Conservation (phyloP, 192 early-diverging fungal species). For the Gonapodya prolifera region DNA sequence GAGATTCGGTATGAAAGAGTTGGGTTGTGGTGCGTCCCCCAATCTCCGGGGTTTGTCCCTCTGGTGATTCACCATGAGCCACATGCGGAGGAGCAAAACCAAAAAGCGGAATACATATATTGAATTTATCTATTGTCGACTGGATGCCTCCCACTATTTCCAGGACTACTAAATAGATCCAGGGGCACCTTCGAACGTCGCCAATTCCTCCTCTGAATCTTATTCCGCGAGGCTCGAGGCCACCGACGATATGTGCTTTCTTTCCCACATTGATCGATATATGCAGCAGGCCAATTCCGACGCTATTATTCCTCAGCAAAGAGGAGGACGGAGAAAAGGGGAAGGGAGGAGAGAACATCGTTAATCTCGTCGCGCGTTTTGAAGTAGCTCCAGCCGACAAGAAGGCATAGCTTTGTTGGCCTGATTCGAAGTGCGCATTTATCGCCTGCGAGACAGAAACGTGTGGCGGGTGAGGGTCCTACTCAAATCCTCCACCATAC, state of each 20-base stretch:
- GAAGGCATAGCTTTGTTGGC: slow-evolving; percentile 34
- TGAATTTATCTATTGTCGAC: too few species aligned
- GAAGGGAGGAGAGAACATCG: slow-evolving; percentile 22
- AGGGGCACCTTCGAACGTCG: slow-evolving; percentile 22
- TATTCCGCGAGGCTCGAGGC: slow-evolving; percentile 24
- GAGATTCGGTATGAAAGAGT: too few species aligned
- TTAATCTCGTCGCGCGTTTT: slow-evolving; percentile 57
- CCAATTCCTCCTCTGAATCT: slow-evolving; percentile 35
- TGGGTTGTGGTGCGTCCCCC: too few species aligned
- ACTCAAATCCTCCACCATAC: too few species aligned
- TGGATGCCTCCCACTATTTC: too few species aligned
- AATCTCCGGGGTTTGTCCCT: too few species aligned
- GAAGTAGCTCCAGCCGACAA: slow-evolving; percentile 63
- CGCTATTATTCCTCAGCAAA: slow-evolving; percentile 16
- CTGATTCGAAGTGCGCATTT: slow-evolving; percentile 31
- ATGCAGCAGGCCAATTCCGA: slow-evolving; percentile 40
- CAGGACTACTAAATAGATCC: slow-evolving; percentile 14
- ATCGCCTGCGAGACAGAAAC: slow-evolving; percentile 59
- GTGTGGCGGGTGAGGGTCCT: slow-evolving; percentile 53
- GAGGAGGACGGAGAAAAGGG: too few species aligned
- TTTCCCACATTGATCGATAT: slow-evolving; percentile 58
- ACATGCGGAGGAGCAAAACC: too few species aligned
- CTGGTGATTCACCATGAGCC: too few species aligned
- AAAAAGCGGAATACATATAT: too few species aligned
- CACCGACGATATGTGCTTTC: slow-evolving; percentile 12